Evolutionary conservation across 164 flowering plant species (phyloP), one percentile per base, ranked within the genome.

Genomic region (Nymphaea thermarum): DNA sequence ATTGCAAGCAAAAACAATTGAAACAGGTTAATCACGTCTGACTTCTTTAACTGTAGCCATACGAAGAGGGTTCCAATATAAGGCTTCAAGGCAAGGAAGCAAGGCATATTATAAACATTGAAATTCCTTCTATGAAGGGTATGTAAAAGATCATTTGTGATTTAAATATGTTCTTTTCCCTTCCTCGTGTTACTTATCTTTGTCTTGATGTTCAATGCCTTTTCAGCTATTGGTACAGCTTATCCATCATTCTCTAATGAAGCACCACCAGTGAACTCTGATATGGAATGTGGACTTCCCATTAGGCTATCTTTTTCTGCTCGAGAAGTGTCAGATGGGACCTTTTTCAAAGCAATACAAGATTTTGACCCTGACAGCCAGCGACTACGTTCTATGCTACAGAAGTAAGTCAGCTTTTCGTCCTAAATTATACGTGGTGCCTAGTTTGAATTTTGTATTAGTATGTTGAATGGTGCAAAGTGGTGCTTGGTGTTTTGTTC

Each of bases 341-440:
- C 99, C 44, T 78, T 94, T 66, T 94, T 90, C 83, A 94, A 83
- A 80, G 88, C 98, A 66, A 94, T 90, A 65, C 86, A 89, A 75
- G 96, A 88, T 80, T 94, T 87, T 83, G 99, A 94, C 78, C 89
- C 96, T 43, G 97, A 90, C 74, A 88, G 87, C 84, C 80, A 90
- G 81, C 85, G 96, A 73, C 81, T 90, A 3, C 74, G 87, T 77
- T 70, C 90, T 76, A 98, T 84, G 63, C 77, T 94, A 67, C 42
- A 90, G 62, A 85, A 84, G 98, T 91, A 75, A 68, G 89, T 75
- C 47, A 68, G 53, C 36, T 25, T 25, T 25, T 25, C 36, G 36
- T 25, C 36, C 36, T 25, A 25, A 25, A 25, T 25, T 25, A 25
- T 25, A 25, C 36, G 36, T 25, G 36, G 36, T 25, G 36, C 36